These are phyloP conservation scores for Alopecurus myosuroides DNA, from an alignment of 176 grass and related monocot genomes.

Conservation along the genomic window DNA sequence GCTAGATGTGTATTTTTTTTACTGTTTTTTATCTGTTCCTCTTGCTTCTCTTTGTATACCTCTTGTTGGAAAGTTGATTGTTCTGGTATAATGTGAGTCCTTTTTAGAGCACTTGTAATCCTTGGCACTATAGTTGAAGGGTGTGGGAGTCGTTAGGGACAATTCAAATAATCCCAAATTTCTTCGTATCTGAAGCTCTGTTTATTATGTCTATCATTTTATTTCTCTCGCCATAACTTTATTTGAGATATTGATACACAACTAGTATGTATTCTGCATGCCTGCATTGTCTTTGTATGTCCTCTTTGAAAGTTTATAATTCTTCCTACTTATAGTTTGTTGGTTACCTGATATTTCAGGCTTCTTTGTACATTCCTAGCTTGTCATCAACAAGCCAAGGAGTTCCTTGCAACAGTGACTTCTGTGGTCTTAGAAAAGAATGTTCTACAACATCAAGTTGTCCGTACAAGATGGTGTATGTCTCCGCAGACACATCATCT, in stretches of 20 bases:
- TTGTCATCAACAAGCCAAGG: slow-evolving; percentile 67
- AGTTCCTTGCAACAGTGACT: slow-evolving; percentile 52
- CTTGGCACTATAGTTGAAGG: neutral
- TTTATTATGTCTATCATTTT: neutral
- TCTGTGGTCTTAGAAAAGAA: slow-evolving; percentile 53
- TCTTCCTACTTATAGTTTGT: neutral
- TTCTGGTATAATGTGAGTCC: neutral
- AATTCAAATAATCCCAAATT: neutral
- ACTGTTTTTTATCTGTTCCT: too few species aligned
- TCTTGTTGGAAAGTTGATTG: neutral
- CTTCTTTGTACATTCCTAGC: slow-evolving; percentile 52
- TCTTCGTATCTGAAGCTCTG: neutral
- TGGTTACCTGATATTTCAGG: slow-evolving; percentile 24
- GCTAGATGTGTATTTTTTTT: neutral
- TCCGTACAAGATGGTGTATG: slow-evolving; percentile 71
- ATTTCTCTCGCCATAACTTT: neutral
- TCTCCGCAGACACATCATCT: slow-evolving; percentile 60
- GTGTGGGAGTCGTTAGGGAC: neutral
- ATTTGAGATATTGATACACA: neutral
- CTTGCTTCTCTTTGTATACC: neutral
- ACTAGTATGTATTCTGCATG: neutral
- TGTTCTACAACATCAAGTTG: slow-evolving; percentile 49
- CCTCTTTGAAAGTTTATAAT: neutral
- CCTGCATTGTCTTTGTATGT: neutral
- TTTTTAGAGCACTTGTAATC: neutral